Evolutionary conservation across 306 rosid species (phyloP).

Genomic region (Alnus rubra): DNA sequence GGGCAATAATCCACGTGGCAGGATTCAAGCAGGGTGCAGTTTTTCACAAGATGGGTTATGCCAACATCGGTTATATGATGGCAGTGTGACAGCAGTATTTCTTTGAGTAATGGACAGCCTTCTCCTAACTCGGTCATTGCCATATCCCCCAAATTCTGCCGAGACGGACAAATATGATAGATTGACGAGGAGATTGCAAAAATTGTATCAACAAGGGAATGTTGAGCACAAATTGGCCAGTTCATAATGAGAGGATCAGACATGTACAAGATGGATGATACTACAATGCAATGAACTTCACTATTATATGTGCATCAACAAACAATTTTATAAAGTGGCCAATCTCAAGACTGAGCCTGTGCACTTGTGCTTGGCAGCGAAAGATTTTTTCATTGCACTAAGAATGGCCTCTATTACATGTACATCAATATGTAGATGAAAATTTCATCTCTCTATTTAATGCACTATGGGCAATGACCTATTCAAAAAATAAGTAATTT

Average conservation of each 20-base stretch:
- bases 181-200: background rate
- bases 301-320: constrained; percentile 8
- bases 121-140: constrained; percentile 88
- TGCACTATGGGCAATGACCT: background rate
- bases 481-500: background rate
- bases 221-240: constrained; percentile 3
- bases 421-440: background rate
- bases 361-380: background rate
- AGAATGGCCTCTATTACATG: background rate
- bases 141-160: constrained; percentile 85
- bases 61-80: constrained; percentile 90
- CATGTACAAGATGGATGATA: background rate
- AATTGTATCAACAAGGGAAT: background rate
- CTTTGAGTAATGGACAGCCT: constrained; percentile 75
- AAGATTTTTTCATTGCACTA: background rate
- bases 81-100: constrained; percentile 84
- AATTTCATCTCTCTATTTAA: background rate
- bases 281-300: background rate
- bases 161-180: constrained; percentile 14
- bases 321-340: background rate
- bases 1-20: constrained; percentile 96
- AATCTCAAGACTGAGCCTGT: background rate
- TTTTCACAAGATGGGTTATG: constrained; percentile 65
- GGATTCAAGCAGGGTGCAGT: constrained; percentile 69
- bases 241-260: constrained; percentile 4